Evolutionary conservation across 2,329 filamentous ascomycete species (phyloP).

Genomic region (Penicillium sp.): DNA sequence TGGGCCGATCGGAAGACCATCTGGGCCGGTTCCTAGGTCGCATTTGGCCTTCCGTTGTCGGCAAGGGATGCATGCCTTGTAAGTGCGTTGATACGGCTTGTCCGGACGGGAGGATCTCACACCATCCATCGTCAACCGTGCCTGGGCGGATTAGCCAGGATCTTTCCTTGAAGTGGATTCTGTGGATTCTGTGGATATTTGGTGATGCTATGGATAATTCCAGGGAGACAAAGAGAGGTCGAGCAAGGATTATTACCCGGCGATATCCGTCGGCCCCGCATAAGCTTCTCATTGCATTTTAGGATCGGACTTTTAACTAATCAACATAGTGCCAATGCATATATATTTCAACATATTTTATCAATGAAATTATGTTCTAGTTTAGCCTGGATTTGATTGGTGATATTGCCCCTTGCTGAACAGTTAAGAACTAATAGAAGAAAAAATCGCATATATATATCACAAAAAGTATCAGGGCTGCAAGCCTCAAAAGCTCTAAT

Average conservation of each 20-base stretch:
- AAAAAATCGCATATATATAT: background rate
- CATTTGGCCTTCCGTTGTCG: conserved; percentile 55
- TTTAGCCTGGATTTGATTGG: too few relatives aligned
- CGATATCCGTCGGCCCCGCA: conserved; percentile 5
- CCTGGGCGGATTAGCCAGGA: conserved; percentile 17
- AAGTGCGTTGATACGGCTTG: conserved; percentile 50
- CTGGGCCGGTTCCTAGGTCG: conserved; percentile 44
- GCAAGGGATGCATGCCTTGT: conserved; percentile 55
- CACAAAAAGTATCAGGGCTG: background rate
- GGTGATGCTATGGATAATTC: conserved; percentile 12
- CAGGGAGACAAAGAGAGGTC: background rate
- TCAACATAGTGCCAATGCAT: background rate
- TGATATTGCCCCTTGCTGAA: background rate
- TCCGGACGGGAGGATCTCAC: conserved; percentile 31
- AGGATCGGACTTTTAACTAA: background rate
- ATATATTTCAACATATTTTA: background rate
- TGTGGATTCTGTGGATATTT: conserved; percentile 16
- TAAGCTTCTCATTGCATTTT: background rate
- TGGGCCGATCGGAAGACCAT: conserved; percentile 39
- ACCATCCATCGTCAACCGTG: conserved; percentile 24
- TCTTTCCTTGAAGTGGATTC: conserved; percentile 5
- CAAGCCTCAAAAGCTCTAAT: too few relatives aligned
- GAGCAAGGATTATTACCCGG: conserved; percentile 5
- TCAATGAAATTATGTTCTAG: background rate
- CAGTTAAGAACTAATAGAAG: background rate